A percentile compares a stretch with the other conserved stretches of the same genome.
Evolutionary conservation across 805 yeast genomes (phyloP).

Genomic region (Teunomyces lycoperdinae): DNA sequence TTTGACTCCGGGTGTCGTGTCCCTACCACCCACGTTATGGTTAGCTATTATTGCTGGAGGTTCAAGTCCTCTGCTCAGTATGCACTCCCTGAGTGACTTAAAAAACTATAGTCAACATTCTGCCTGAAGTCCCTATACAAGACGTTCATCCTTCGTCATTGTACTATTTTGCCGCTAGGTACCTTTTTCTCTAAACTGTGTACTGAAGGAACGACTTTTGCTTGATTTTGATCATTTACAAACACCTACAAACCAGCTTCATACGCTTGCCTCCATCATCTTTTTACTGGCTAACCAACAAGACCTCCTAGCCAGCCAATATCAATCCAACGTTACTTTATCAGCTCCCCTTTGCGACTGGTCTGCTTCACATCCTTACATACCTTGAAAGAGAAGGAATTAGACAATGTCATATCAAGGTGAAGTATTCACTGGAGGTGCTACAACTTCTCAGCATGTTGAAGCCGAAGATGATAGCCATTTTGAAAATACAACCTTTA

Average conservation of each 20-base stretch:
- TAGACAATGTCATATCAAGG: slow-evolving; percentile 7
- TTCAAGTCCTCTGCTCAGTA: background rate
- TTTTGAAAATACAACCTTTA: slow-evolving; percentile 67
- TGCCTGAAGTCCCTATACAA: background rate
- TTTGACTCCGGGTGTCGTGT: slow-evolving; percentile 1
- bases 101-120: slow-evolving; percentile 4
- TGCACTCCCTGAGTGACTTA: slow-evolving; percentile 4
- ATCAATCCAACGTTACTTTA: no score
- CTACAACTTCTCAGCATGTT: slow-evolving; percentile 62
- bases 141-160: slow-evolving; percentile 1
- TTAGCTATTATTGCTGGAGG: background rate
- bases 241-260: background rate
- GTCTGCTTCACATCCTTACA: background rate
- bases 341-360: no score
- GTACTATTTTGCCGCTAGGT: slow-evolving; percentile 1
- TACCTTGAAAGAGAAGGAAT: background rate
- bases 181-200: background rate
- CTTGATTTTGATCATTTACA: background rate
- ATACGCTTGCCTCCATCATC: slow-evolving; percentile 4
- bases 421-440: slow-evolving; percentile 51
- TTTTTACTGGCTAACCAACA: background rate
- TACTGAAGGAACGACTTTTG: background rate
- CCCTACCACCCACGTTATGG: background rate
- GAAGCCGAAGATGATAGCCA: slow-evolving; percentile 71
- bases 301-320: no score